Percentiles rank a stretch among this genome's conserved stretches.
Evolutionary conservation across 441 rosid genomes (phyloP).

Genomic region (Gossypium schwendimanii): DNA sequence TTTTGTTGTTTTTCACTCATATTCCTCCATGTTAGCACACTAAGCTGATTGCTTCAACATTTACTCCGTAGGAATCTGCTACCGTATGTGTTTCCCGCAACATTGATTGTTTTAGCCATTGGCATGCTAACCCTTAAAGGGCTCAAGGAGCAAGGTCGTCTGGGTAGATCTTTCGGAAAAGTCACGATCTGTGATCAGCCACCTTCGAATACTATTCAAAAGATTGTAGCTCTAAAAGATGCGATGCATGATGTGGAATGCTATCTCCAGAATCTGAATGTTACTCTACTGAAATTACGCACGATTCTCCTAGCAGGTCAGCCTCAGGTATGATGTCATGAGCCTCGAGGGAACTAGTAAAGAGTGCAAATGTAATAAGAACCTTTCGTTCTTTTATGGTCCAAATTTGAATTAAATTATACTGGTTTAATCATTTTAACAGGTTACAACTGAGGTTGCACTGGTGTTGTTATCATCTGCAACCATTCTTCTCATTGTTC

Average conservation of each 20-base stretch:
- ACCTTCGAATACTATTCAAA: conserved; percentile 91
- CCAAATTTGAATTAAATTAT: background rate
- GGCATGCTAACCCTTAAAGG: conserved; percentile 85
- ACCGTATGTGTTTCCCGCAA: conserved; percentile 58
- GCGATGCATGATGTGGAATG: conserved; percentile 83
- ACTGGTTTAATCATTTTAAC: conserved; percentile 12
- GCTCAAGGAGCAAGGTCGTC: conserved; percentile 89
- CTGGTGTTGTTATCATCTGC: conserved; percentile 55
- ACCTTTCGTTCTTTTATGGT: background rate
- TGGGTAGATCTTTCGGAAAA: conserved; percentile 82
- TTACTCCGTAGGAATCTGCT: conserved; percentile 57
- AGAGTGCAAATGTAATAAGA: background rate
- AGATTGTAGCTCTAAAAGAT: conserved; percentile 83
- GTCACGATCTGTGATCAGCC: conserved; percentile 89
- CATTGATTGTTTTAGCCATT: conserved; percentile 57
- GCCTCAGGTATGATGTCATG: conserved; percentile 63
- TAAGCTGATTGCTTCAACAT: conserved; percentile 5
- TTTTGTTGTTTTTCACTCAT: background rate
- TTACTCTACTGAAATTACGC: conserved; percentile 69
- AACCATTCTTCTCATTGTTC: conserved; percentile 48
- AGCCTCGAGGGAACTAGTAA: background rate
- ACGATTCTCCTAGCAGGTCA: conserved; percentile 79
- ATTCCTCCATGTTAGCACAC: conserved; percentile 2
- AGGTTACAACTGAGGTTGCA: conserved; percentile 84
- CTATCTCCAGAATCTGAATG: conserved; percentile 79